Evolutionary conservation across 2,329 filamentous ascomycete genomes (phyloP).

Genomic region (Cercospora sp.): DNA sequence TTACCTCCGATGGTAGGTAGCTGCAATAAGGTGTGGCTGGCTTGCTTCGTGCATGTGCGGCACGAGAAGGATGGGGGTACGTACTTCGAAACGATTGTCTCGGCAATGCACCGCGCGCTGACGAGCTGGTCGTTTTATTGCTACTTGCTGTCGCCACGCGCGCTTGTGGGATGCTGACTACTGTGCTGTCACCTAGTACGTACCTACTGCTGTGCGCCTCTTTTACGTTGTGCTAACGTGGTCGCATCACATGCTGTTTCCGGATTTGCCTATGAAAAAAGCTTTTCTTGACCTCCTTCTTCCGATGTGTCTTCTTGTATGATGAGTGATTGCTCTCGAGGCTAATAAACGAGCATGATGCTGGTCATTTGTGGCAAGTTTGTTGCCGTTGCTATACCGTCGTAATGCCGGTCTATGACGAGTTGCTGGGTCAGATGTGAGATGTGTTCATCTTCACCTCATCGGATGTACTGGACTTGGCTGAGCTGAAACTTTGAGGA

Average conservation of each 20-base stretch:
- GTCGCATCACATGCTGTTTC: neutral
- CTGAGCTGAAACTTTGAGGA: neutral
- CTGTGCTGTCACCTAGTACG: neutral
- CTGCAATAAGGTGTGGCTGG: neutral
- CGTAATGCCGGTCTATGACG: neutral
- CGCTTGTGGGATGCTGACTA: neutral
- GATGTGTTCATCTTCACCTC: neutral
- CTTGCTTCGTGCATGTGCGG: neutral
- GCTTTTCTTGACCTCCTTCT: neutral
- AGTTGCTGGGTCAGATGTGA: neutral
- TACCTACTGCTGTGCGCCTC: neutral
- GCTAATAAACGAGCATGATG: too few species aligned
- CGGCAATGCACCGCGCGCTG: neutral
- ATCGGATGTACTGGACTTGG: neutral
- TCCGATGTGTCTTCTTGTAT: neutral
- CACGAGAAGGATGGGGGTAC: neutral
- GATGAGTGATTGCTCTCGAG: neutral
- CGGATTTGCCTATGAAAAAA: neutral
- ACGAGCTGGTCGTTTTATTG: slow-evolving; percentile 1
- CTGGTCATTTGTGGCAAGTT: too few species aligned
- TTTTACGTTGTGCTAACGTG: neutral
- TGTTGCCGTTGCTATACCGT: neutral
- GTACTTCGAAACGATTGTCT: neutral
- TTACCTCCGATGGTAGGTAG: neutral
- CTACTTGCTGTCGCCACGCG: neutral